A percentile compares a stretch with the other conserved stretches of the same genome.
These are phyloP conservation scores for Sonneratia alba DNA, from an alignment of 345 rosid genomes.

Conservation along the genomic window DNA sequence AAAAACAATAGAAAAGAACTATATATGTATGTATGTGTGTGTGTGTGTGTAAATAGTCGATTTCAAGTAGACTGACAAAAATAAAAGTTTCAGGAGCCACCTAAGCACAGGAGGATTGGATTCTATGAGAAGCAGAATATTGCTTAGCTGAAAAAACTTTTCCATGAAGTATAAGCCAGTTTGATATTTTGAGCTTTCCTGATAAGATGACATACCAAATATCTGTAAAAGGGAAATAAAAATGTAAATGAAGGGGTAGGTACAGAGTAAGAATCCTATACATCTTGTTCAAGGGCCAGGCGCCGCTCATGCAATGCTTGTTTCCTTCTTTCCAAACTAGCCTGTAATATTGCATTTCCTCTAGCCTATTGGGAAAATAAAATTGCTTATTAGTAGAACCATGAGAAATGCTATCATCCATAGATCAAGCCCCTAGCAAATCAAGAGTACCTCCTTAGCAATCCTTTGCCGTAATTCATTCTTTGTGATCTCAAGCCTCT, in stretches of 20 bases:
- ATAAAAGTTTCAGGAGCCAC: neutral
- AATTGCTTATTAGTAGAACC: conserved; percentile 16
- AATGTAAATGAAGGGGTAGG: neutral
- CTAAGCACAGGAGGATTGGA: neutral
- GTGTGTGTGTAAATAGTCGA: neutral
- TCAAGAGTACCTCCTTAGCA: conserved; percentile 74
- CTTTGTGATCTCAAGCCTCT: conserved; percentile 88
- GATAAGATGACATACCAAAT: neutral
- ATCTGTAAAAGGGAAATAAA: neutral
- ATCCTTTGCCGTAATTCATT: conserved; percentile 90
- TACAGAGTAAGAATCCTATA: conserved; percentile 25
- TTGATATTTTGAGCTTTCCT: neutral
- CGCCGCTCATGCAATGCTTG: conserved; percentile 99
- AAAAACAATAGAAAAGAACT: neutral
- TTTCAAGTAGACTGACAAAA: neutral
- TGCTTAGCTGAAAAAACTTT: neutral
- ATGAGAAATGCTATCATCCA: conserved; percentile 11
- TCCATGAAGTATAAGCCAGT: neutral
- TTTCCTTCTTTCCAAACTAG: conserved; percentile 95
- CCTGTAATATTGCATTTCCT: conserved; percentile 96
- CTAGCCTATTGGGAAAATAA: conserved; percentile 45
- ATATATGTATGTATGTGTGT: neutral
- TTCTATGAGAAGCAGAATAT: neutral
- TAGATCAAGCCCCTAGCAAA: conserved; percentile 9
- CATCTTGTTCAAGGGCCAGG: conserved; percentile 97